Conservation (phyloP, 176 grass and related monocot genomes). For the Puya raimondii region DNA sequence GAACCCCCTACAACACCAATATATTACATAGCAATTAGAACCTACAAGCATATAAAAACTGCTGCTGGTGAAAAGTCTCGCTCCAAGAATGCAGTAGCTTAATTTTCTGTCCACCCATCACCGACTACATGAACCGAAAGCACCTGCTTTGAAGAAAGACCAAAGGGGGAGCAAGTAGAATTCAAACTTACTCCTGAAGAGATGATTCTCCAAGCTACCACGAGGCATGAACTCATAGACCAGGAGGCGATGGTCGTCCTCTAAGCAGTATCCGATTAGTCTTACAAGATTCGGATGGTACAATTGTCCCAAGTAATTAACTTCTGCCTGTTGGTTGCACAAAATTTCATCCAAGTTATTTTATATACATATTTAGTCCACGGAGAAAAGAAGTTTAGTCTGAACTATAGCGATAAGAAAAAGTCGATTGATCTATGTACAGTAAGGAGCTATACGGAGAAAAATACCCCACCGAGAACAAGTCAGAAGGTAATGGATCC, state of each 20-base stretch:
- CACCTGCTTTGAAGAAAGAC: neutral
- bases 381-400: too few relatives aligned
- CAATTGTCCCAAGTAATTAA: constrained; percentile 87
- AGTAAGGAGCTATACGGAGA: too few relatives aligned
- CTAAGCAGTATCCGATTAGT: constrained; percentile 70
- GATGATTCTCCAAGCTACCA: constrained; percentile 95
- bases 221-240: constrained; percentile 93
- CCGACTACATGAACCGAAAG: neutral
- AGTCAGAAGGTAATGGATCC: too few relatives aligned
- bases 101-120: too few relatives aligned
- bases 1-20: constrained; percentile 58
- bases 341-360: neutral
- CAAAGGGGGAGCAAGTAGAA: neutral
- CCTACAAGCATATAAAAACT: neutral
- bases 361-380: neutral
- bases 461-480: too few relatives aligned
- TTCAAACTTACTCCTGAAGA: constrained; percentile 77
- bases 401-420: too few relatives aligned
- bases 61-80: too few relatives aligned
- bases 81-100: too few relatives aligned
- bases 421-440: too few relatives aligned
- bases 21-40: constrained; percentile 20
- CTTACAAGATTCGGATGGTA: constrained; percentile 79
- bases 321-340: constrained; percentile 43
- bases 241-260: constrained; percentile 75